Evolutionary conservation across 179 eudicot species (phyloP).

Genomic region (Beta macrorhiza): DNA sequence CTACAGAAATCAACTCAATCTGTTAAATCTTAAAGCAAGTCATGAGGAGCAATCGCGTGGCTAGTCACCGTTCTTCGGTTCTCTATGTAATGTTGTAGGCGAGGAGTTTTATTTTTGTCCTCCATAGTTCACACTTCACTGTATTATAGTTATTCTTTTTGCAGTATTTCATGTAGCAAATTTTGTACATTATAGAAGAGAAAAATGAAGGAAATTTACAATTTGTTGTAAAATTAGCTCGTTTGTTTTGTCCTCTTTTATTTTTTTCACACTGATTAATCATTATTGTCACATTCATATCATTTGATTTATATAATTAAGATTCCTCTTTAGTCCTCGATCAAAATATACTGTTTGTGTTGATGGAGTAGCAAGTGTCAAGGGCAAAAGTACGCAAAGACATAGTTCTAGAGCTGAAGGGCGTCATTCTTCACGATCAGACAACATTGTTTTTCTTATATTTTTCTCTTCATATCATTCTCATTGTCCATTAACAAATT

Average conservation of each 20-base stretch:
- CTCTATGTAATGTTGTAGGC: conserved; percentile 1
- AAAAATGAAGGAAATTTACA: conserved; percentile 18
- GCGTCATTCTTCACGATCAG: too few species aligned
- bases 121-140: conserved; percentile 25
- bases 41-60: not conserved
- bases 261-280: not conserved
- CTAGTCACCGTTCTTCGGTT: conserved; percentile 5
- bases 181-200: conserved; percentile 30
- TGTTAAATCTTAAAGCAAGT: conserved; percentile 23
- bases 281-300: not conserved
- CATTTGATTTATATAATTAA: not conserved
- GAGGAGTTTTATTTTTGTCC: conserved; percentile 28
- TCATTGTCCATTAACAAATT: too few species aligned
- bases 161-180: conserved; percentile 12
- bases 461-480: too few species aligned
- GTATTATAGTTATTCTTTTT: conserved; percentile 33
- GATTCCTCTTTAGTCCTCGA: not conserved
- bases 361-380: too few species aligned
- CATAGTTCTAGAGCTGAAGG: too few species aligned
- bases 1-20: conserved; percentile 45
- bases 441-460: too few species aligned
- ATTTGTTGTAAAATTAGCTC: conserved; percentile 22
- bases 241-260: too few species aligned
- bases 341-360: too few species aligned
- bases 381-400: too few species aligned